These are phyloP conservation scores for Kregervanrija delftensis DNA, from an alignment of 805 yeast species.

Conservation along the genomic window DNA sequence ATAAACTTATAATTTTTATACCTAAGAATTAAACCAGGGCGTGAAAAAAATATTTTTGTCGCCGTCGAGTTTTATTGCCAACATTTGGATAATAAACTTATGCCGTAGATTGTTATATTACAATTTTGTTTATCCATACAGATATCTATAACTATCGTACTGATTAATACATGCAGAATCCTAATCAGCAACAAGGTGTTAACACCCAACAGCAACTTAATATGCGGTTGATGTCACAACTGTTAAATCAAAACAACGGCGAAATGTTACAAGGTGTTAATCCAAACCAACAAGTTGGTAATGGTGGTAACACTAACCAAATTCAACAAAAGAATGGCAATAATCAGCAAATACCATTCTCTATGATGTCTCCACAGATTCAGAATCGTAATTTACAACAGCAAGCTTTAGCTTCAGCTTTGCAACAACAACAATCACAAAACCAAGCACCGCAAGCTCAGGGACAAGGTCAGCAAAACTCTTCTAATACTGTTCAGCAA, in stretches of 20 bases:
- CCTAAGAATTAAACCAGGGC: too few relatives aligned
- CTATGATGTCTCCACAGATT: constrained; percentile 29
- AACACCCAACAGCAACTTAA: constrained; percentile 18
- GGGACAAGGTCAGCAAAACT: constrained; percentile 9
- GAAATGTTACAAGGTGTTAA: background rate
- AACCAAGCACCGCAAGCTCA: constrained; percentile 12
- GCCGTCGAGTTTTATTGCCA: too few relatives aligned
- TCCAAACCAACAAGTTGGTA: background rate
- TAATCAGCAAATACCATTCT: constrained; percentile 19
- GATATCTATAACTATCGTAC: too few relatives aligned
- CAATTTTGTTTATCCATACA: too few relatives aligned
- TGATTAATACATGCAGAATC: background rate
- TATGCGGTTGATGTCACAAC: constrained; percentile 21
- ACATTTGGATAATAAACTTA: background rate
- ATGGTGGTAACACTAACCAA: background rate
- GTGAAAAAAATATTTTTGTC: too few relatives aligned
- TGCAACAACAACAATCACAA: constrained; percentile 16
- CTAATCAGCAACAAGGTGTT: constrained; percentile 4
- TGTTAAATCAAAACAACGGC: constrained; percentile 14
- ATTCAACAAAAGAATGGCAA: constrained; percentile 12
- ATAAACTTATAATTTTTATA: too few relatives aligned
- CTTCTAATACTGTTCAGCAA: constrained; percentile 10
- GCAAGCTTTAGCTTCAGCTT: constrained; percentile 20
- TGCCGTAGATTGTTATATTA: background rate
- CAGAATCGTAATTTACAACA: constrained; percentile 27